phyloP scores from a whole-genome alignment of 305 asterid species.

The Fraxinus greggii region DNA sequence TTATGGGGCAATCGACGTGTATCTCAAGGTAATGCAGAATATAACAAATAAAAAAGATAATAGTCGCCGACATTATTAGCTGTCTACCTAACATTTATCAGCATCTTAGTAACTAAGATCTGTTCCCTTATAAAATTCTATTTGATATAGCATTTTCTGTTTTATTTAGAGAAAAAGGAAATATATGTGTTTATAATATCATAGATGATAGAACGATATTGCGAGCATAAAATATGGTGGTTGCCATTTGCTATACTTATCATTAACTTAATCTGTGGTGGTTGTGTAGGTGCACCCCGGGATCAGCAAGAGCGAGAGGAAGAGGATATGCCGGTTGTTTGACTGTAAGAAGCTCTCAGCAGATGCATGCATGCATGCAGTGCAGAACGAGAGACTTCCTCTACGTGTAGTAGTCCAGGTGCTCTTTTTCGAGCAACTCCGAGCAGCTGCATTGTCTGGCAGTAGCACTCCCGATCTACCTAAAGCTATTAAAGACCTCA shows the following conservation, averaged over 20 bases:
- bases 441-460: constrained; percentile 1
- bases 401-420: constrained; percentile 10
- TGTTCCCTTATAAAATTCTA: neutral
- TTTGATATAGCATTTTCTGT: neutral
- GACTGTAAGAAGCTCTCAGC: constrained; percentile 14
- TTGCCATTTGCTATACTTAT: neutral
- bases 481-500: neutral
- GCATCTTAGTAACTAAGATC: neutral
- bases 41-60: neutral
- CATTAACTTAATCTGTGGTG: neutral
- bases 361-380: constrained; percentile 14
- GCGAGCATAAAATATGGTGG: neutral
- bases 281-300: constrained; percentile 13
- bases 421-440: constrained; percentile 16
- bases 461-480: constrained; percentile 3
- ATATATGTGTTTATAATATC: neutral
- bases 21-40: constrained; percentile 10
- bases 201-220: neutral
- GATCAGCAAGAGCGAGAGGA: constrained; percentile 19
- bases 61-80: neutral
- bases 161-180: no score
- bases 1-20: constrained; percentile 11
- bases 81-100: neutral
- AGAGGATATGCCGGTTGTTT: constrained; percentile 1
- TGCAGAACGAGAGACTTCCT: constrained; percentile 19